Evolutionary conservation across 805 yeast species (phyloP).

Genomic region (Grigorovia transvaalensis): DNA sequence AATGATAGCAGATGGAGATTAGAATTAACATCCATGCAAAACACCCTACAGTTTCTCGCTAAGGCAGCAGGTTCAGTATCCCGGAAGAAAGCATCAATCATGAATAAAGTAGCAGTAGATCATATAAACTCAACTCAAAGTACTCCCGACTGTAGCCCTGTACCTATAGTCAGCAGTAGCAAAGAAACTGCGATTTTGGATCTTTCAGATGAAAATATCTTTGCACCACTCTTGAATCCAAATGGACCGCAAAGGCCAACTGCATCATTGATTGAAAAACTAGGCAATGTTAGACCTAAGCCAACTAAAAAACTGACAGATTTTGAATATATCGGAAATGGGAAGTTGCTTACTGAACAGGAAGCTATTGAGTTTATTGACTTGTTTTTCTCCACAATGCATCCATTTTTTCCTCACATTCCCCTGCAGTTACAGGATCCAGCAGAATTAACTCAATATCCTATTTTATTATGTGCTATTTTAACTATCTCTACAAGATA

Average conservation of each 20-base stretch:
- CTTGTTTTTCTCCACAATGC: conserved; percentile 65
- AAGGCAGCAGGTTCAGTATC: conserved; percentile 74
- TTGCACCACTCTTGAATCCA: conserved; percentile 20
- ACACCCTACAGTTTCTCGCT: conserved; percentile 63
- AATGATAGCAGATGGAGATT: conserved; percentile 13
- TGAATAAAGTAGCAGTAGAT: background rate
- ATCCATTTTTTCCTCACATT: conserved; percentile 83
- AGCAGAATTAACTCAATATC: conserved; percentile 60
- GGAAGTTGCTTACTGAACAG: conserved; percentile 46
- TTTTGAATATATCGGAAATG: conserved; percentile 47
- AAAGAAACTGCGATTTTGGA: background rate
- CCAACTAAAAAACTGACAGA: conserved; percentile 37
- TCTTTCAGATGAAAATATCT: conserved; percentile 10
- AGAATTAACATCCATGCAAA: conserved; percentile 34
- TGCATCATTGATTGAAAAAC: conserved; percentile 26
- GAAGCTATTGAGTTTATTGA: conserved; percentile 51
- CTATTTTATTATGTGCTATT: conserved; percentile 70
- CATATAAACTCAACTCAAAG: background rate
- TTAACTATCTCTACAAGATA: conserved; percentile 74
- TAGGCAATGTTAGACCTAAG: conserved; percentile 26
- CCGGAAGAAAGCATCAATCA: conserved; percentile 1
- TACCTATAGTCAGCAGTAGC: background rate
- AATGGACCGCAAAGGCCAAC: conserved; percentile 17
- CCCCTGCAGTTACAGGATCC: conserved; percentile 65
- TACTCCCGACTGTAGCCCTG: background rate